A percentile compares a stretch with the other conserved stretches of the same genome.
phyloP scores from a whole-genome alignment of 1,139 yeast species.

The Hyphopichia fennica region DNA sequence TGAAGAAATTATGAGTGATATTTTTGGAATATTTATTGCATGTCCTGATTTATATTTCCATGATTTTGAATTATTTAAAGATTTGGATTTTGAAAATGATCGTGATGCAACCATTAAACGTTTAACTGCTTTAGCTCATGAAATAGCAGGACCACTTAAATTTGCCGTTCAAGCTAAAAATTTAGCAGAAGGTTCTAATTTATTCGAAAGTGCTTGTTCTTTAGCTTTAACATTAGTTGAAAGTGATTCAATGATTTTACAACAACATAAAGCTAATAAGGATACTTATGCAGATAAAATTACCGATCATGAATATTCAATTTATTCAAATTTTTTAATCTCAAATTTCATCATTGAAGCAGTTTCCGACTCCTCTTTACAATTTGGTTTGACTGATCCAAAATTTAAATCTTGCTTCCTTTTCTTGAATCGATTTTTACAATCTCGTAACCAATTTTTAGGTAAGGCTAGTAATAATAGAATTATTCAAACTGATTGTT shows the following conservation, averaged over 20 bases:
- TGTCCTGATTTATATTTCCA: conserved; percentile 39
- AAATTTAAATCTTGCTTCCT: conserved; percentile 40
- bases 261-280: neutral
- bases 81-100: conserved; percentile 9
- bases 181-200: conserved; percentile 15
- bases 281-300: conserved; percentile 8
- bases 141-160: conserved; percentile 31
- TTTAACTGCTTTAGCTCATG: conserved; percentile 24
- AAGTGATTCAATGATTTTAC: conserved; percentile 8
- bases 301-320: conserved; percentile 18
- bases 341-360: conserved; percentile 35
- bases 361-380: conserved; percentile 39
- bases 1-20: conserved; percentile 36
- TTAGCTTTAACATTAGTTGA: conserved; percentile 35
- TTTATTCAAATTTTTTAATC: conserved; percentile 28
- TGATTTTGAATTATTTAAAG: conserved; percentile 25
- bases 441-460: conserved; percentile 19
- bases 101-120: conserved; percentile 10
- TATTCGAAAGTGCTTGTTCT: conserved; percentile 39
- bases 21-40: conserved; percentile 34
- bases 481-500: conserved; percentile 16
- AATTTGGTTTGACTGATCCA: conserved; percentile 34
- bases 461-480: conserved; percentile 22
- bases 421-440: conserved; percentile 35
- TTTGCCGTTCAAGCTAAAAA: conserved; percentile 31